Evolutionary conservation across 768 basidiomycete genomes (phyloP).

Genomic region (Pleurotus pulmonarius): DNA sequence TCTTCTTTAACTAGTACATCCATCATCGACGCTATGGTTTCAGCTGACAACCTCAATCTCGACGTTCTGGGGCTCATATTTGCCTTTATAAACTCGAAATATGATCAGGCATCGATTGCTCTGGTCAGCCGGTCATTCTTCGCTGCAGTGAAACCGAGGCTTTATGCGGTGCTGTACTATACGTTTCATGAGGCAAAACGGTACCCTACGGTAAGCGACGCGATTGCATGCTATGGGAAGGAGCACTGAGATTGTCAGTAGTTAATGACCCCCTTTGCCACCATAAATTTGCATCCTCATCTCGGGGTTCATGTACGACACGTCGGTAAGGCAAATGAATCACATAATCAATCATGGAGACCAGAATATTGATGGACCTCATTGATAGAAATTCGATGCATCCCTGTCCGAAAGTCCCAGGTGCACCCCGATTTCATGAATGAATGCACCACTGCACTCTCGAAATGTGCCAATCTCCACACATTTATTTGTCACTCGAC

Average conservation of each 20-base stretch:
- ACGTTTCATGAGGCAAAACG: slow-evolving; percentile 53
- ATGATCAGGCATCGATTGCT: slow-evolving; percentile 57
- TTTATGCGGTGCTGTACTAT: slow-evolving; percentile 60
- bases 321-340: slow-evolving; percentile 37
- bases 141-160: slow-evolving; percentile 55
- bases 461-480: slow-evolving; percentile 45
- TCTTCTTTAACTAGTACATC: too few relatives aligned
- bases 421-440: slow-evolving; percentile 45
- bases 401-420: slow-evolving; percentile 36
- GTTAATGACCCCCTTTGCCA: slow-evolving; percentile 58
- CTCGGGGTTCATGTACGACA: slow-evolving; percentile 56
- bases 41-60: slow-evolving; percentile 63
- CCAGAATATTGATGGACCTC: background rate
- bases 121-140: slow-evolving; percentile 67
- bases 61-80: slow-evolving; percentile 76
- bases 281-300: slow-evolving; percentile 46
- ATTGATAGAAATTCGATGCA: slow-evolving; percentile 43
- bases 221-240: background rate
- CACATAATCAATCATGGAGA: background rate
- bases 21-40: slow-evolving; percentile 40
- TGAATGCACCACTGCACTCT: slow-evolving; percentile 48
- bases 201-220: slow-evolving; percentile 42
- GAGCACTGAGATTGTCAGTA: slow-evolving; percentile 12
- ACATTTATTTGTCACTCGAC: slow-evolving; percentile 54
- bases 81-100: slow-evolving; percentile 34